A percentile compares a stretch with the other conserved stretches of the same genome.
Conservation (phyloP, 2,329 filamentous ascomycete genomes). For the Eutypa lata region DNA sequence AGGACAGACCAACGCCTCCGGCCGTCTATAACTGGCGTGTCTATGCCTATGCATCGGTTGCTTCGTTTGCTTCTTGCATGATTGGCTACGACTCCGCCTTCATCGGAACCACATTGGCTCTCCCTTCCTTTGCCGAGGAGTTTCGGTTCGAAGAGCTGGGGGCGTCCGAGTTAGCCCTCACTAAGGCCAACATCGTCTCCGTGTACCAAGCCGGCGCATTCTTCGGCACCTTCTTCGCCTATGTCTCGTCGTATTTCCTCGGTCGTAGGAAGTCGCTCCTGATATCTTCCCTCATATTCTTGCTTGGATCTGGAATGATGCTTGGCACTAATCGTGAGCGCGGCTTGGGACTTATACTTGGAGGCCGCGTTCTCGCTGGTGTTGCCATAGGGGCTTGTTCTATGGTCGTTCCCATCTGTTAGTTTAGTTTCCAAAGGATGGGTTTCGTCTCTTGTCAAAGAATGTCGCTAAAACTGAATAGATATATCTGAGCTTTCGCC, state of each 20-base stretch:
- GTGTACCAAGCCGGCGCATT: slow-evolving; percentile 82
- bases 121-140: slow-evolving; percentile 66
- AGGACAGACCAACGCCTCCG: slow-evolving; percentile 55
- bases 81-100: slow-evolving; percentile 70
- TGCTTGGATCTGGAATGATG: slow-evolving; percentile 70
- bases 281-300: slow-evolving; percentile 61
- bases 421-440: neutral
- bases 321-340: slow-evolving; percentile 59
- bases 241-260: slow-evolving; percentile 62
- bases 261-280: slow-evolving; percentile 65
- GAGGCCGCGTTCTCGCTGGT: slow-evolving; percentile 60
- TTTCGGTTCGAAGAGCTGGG: slow-evolving; percentile 59
- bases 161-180: slow-evolving; percentile 47
- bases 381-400: slow-evolving; percentile 61
- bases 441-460: neutral
- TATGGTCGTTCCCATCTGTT: slow-evolving; percentile 58
- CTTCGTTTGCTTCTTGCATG: slow-evolving; percentile 55
- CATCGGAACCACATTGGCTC: slow-evolving; percentile 71
- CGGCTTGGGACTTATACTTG: slow-evolving; percentile 63
- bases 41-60: slow-evolving; percentile 50
- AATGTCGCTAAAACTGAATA: neutral
- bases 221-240: slow-evolving; percentile 72
- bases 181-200: slow-evolving; percentile 75
- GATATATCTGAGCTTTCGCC: slow-evolving; percentile 58
- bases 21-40: slow-evolving; percentile 61